Evolutionary conservation across 306 rosid genomes (phyloP), one percentile per base, ranked within the genome.

Genomic region (Lathyrus sativus): DNA sequence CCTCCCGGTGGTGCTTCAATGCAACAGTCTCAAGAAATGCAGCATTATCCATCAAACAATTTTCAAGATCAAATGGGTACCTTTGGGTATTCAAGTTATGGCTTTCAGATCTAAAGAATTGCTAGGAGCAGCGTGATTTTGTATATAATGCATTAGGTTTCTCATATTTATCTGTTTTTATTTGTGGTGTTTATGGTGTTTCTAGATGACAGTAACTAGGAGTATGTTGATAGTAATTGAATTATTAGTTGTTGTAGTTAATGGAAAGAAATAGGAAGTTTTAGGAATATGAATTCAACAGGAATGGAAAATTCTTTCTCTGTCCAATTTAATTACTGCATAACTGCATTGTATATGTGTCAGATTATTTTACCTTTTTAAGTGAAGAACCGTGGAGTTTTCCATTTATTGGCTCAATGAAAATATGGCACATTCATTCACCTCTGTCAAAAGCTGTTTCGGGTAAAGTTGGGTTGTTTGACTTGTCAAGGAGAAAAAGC

Each of bases 41-140:
- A 79, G 62, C 87, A 71, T 22, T 48, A 59, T 33, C 75, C 74
- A 8, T 45, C 72, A 13, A 61, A 17, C 57, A 75, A 14, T 45
- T 18, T 70, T n/a, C 54, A 58, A 5, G 76, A 68, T 59, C 79
- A 73, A 43, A 35, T 62, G 67, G 80, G 74, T 59, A 4, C 72
- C 45, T 81, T 65, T 81, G 85, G 85, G 69, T 81, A 65, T 43
- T 51, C 77, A 18, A 77, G 60, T 24, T 81, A 64, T 44, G 78
- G 78, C 4, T 81, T 65, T 60, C 44, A 67, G 11, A 77, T 65
- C 48, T 77, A 53, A 41, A 81, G 53, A 65, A 33, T 49, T 49
- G 57, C 7, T 58, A 35, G 41, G 29, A 56, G n/a, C 46, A 14
- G 18, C 62, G 59, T 64, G 31, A 22, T 38, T 74, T 49, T 74